Evolutionary conservation across 768 basidiomycete genomes (phyloP).

Genomic region (Boletus barrowsii): DNA sequence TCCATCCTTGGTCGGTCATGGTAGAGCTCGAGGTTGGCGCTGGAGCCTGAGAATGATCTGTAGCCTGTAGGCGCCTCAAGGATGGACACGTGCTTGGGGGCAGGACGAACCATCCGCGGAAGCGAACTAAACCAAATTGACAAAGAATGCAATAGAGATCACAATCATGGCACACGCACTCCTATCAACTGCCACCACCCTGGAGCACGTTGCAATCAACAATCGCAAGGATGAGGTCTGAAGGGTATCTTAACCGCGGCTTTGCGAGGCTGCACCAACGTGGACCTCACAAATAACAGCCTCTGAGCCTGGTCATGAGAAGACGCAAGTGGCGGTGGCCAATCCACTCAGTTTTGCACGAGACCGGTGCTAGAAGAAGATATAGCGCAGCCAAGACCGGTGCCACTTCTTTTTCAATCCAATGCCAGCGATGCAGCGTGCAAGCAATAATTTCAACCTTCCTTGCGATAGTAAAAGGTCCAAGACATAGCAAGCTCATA

Average conservation of each 20-base stretch:
- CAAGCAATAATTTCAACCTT: conserved; percentile 9
- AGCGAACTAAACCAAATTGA: not conserved
- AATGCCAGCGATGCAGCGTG: conserved; percentile 10
- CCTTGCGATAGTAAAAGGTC: conserved; percentile 1
- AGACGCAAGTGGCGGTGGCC: not conserved
- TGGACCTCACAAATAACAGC: not conserved
- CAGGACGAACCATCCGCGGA: conserved; percentile 10
- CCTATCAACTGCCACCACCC: conserved; percentile 9
- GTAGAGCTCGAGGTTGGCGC: not conserved
- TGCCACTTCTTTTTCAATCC: conserved; percentile 21
- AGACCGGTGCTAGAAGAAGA: conserved; percentile 15
- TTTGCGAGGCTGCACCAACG: not conserved
- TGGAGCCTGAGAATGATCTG: not conserved
- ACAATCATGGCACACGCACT: not conserved
- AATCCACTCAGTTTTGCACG: not conserved
- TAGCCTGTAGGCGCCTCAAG: not conserved
- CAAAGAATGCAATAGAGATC: too few species aligned
- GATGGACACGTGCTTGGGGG: conserved; percentile 16
- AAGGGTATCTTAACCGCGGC: conserved; percentile 2
- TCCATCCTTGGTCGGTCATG: too few species aligned
- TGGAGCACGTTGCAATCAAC: conserved; percentile 2
- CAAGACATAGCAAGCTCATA: conserved; percentile 10
- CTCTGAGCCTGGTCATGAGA: not conserved
- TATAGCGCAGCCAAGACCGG: conserved; percentile 15
- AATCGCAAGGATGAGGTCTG: not conserved